These are phyloP conservation scores for Lichtheimia ornata DNA, from an alignment of 371 early-diverging fungal genomes.

Conservation along the genomic window DNA sequence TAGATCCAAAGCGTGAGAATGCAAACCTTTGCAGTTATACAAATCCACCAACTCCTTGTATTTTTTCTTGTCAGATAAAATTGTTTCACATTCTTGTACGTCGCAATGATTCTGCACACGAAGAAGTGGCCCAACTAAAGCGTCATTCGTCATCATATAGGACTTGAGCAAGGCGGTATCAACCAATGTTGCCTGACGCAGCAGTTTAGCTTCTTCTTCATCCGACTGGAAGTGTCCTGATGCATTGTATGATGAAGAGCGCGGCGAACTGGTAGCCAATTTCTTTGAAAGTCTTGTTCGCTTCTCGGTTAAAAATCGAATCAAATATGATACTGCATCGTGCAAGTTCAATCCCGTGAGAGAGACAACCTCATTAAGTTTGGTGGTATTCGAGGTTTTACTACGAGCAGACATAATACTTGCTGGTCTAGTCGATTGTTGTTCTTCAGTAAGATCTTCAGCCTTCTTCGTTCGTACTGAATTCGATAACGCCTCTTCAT, in stretches of 20 bases:
- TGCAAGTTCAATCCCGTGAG: constrained; percentile 49
- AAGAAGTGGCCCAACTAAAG: constrained; percentile 84
- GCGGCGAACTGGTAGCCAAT: constrained; percentile 22
- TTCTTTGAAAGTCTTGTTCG: constrained; percentile 62
- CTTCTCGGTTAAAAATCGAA: constrained; percentile 73
- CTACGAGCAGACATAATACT: constrained; percentile 37
- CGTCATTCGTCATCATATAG: constrained; percentile 76
- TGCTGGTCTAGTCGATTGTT: constrained; percentile 22
- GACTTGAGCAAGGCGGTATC: constrained; percentile 90
- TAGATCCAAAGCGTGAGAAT: constrained; percentile 84
- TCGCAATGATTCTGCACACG: constrained; percentile 89
- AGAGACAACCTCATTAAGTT: constrained; percentile 25
- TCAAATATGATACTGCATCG: constrained; percentile 66
- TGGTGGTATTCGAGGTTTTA: constrained; percentile 25
- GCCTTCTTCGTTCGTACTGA: constrained; percentile 14
- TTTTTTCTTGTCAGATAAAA: constrained; percentile 78
- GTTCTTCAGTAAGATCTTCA: constrained; percentile 14
- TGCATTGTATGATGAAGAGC: constrained; percentile 14
- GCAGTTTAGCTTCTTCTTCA: constrained; percentile 43
- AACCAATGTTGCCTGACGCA: constrained; percentile 70
- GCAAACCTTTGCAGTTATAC: constrained; percentile 86
- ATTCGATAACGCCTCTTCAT: constrained; percentile 15
- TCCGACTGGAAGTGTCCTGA: constrained; percentile 2
- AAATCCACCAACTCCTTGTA: constrained; percentile 87
- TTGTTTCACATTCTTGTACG: constrained; percentile 76